A percentile compares a stretch with the other conserved stretches of the same genome.
phyloP scores from a whole-genome alignment of 495 filamentous ascomycete species.

The Hypoxylon subgilvum region DNA sequence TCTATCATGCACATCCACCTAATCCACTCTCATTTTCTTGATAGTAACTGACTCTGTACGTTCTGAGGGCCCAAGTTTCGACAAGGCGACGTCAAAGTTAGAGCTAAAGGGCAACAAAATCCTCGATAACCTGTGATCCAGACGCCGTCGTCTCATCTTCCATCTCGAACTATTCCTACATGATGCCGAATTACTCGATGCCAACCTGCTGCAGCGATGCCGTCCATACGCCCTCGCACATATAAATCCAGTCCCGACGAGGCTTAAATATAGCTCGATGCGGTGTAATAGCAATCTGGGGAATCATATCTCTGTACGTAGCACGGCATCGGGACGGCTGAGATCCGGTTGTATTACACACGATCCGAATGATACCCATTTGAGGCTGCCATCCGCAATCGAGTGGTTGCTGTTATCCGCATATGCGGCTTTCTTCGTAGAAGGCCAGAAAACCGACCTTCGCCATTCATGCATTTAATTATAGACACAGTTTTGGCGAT shows the following conservation, averaged over 20 bases:
- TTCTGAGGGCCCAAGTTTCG: too few species aligned
- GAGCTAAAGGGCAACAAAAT: too few species aligned
- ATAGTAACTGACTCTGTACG: too few species aligned
- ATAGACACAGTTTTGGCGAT: too few species aligned
- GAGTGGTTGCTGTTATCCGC: slow-evolving; percentile 1
- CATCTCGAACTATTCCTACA: too few species aligned
- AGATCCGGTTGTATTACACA: slow-evolving; percentile 11
- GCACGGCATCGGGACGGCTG: slow-evolving; percentile 9
- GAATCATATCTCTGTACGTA: slow-evolving; percentile 11
- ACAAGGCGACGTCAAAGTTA: too few species aligned
- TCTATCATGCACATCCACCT: too few species aligned
- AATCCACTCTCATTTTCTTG: too few species aligned
- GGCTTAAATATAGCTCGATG: neutral
- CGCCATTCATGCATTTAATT: neutral
- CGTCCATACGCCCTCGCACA: neutral
- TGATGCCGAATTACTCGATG: too few species aligned
- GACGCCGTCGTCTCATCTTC: too few species aligned
- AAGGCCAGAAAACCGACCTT: slow-evolving; percentile 1
- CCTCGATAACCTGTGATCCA: too few species aligned
- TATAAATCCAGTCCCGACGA: neutral
- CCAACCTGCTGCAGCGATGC: too few species aligned
- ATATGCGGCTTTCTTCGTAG: neutral
- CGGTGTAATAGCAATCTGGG: neutral
- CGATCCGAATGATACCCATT: slow-evolving; percentile 4
- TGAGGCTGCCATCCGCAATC: neutral